phyloP scores from a whole-genome alignment of 2,329 filamentous ascomycete genomes.

The Ophiostoma triangulosporum region DNA sequence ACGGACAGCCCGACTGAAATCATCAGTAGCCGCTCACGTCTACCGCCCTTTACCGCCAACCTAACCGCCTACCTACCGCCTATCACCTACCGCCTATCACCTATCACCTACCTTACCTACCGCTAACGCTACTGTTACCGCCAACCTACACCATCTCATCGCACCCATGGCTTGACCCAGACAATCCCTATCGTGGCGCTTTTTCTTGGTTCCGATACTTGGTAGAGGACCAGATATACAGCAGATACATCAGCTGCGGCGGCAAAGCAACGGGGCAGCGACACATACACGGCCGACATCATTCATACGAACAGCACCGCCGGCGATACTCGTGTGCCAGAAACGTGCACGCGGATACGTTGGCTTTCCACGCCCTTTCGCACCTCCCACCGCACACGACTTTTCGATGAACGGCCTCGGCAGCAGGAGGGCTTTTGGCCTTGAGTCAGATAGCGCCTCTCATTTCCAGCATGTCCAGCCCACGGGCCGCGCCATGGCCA shows the following conservation, averaged over 20 bases:
- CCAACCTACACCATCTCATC: constrained; percentile 3
- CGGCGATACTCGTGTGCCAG: background rate
- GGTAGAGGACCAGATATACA: background rate
- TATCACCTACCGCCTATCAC: no score
- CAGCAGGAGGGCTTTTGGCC: constrained; percentile 24
- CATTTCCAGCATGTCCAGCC: constrained; percentile 23
- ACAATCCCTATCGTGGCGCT: constrained; percentile 3
- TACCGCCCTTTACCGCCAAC: no score
- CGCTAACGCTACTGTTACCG: no score
- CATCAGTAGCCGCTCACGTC: no score
- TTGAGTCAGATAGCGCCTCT: constrained; percentile 21
- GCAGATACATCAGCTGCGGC: background rate
- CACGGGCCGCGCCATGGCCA: constrained; percentile 36
- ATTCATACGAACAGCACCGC: background rate
- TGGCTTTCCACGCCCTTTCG: background rate
- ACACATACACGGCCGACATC: background rate
- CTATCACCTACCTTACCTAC: no score
- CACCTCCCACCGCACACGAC: background rate
- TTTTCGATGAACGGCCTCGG: constrained; percentile 26
- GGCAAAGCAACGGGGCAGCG: background rate
- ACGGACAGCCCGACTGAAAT: no score
- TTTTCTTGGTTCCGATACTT: background rate
- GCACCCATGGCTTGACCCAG: constrained; percentile 3
- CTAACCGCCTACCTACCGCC: no score
- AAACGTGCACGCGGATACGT: background rate